A percentile compares a stretch with the other conserved stretches of the same genome.
phyloP scores from a whole-genome alignment of 176 grass and related monocot species.

The Oryza australiensis region DNA sequence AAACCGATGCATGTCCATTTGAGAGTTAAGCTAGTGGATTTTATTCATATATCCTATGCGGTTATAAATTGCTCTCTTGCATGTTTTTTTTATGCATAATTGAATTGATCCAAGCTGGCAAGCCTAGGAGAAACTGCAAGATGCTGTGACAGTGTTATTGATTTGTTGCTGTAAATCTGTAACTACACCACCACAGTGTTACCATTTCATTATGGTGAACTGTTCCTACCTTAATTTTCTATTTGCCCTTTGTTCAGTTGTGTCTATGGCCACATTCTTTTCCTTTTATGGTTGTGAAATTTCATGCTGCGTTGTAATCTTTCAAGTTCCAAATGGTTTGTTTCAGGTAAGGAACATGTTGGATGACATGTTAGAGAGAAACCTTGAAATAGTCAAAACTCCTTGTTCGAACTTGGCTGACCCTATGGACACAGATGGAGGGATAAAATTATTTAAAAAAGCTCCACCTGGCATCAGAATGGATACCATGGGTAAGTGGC shows the following conservation, averaged over 20 bases:
- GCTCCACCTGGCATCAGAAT: conserved; percentile 77
- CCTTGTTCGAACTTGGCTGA: conserved; percentile 36
- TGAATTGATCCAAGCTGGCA: background rate
- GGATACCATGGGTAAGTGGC: conserved; percentile 52
- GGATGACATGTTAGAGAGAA: conserved; percentile 78
- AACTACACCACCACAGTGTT: background rate
- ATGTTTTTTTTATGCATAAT: conserved; percentile 6
- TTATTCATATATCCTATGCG: background rate
- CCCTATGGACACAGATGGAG: conserved; percentile 47
- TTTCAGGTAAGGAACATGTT: conserved; percentile 81
- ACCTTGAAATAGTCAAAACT: conserved; percentile 65
- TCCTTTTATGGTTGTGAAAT: conserved; percentile 6
- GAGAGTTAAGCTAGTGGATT: background rate
- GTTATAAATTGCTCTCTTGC: background rate
- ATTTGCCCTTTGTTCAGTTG: background rate
- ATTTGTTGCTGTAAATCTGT: conserved; percentile 12
- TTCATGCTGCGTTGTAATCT: background rate
- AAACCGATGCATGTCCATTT: conserved; percentile 24
- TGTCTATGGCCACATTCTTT: background rate
- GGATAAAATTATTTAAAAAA: conserved; percentile 77
- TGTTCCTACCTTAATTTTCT: background rate
- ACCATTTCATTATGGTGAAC: background rate
- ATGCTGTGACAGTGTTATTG: background rate
- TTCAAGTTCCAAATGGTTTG: conserved; percentile 23
- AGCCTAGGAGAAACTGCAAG: background rate